Evolutionary conservation across 345 rosid genomes (phyloP), one percentile per base, ranked within the genome.

Genomic region (Euphorbia lathyris): DNA sequence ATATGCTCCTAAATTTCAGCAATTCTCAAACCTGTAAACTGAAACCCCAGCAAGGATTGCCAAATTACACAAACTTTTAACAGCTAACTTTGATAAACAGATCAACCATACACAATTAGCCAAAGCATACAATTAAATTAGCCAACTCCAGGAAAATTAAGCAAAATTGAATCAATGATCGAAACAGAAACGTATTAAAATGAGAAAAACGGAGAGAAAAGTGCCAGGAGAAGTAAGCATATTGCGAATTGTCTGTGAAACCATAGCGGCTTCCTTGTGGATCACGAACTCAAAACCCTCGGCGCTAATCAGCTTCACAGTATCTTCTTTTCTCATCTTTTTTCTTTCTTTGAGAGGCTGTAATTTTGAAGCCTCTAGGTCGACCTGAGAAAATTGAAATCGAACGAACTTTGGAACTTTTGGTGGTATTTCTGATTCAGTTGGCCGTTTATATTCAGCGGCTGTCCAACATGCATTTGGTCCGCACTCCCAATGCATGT

Each of bases 201-300:
- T 6, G 55, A 29, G 5, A 32, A 2, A 48, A 11, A n/a, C n/a
- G 19, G 26, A 84, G 57, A 29, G 6, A 42, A 16, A 48, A 11
- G 13, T n/a, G 82, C 97, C 97, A 78, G 94, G 92, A 73, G 97
- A 91, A 65, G 92, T 91, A 26, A 88, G 88, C 97, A 91, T 91
- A 89, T 88, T 91, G 48, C 92, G 86, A 57, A 87, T 88, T 65
- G 95, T 91, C 72, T 88, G 92, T 42, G 97, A 91, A 78, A 91
- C 97, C 97, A 86, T 88, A 29, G 97, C 97, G 66, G 92, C 94
- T 85, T 87, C 89, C 75, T 77, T 86, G 77, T 90, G 84, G 74
- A 90, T 82, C 32, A 90, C 82, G 80, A 88, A 90, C 75, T 90
- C 94, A 74, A 85, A 86, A 19, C 97, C 94, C 69, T 90, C 94